Evolutionary conservation across 192 early-diverging fungal species (phyloP).

Genomic region (Coemansia sp.): DNA sequence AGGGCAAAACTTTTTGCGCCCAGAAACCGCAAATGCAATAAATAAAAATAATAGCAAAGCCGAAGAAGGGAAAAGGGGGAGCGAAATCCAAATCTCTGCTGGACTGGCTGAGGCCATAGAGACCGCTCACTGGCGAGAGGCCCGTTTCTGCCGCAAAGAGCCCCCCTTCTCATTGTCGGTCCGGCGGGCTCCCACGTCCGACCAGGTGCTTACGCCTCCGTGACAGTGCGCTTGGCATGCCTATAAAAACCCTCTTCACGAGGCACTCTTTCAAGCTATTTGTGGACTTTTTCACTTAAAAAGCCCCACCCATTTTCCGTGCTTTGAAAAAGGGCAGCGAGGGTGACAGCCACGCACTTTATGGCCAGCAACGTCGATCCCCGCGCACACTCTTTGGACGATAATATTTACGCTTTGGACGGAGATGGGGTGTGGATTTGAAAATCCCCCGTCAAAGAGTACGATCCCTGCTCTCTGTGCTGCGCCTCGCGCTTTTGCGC

Average conservation of each 20-base stretch:
- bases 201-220: no score
- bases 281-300: not conserved
- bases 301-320: not conserved
- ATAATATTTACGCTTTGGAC: not conserved
- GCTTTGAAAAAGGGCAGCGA: no score
- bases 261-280: not conserved
- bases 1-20: not conserved
- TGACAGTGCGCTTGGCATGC: not conserved
- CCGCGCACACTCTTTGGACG: not conserved
- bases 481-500: not conserved
- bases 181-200: not conserved
- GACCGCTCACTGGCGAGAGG: not conserved
- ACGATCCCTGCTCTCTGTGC: not conserved
- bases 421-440: not conserved
- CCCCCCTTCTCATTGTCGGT: not conserved
- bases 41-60: not conserved
- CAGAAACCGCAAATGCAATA: conserved; percentile 3
- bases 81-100: not conserved
- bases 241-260: not conserved
- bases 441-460: not conserved
- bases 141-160: not conserved
- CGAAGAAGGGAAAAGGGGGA: not conserved
- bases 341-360: not conserved
- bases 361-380: not conserved
- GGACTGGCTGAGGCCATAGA: not conserved